Conservation (phyloP, 352 stramenopile species). For the Pythium coloratum region DNA sequence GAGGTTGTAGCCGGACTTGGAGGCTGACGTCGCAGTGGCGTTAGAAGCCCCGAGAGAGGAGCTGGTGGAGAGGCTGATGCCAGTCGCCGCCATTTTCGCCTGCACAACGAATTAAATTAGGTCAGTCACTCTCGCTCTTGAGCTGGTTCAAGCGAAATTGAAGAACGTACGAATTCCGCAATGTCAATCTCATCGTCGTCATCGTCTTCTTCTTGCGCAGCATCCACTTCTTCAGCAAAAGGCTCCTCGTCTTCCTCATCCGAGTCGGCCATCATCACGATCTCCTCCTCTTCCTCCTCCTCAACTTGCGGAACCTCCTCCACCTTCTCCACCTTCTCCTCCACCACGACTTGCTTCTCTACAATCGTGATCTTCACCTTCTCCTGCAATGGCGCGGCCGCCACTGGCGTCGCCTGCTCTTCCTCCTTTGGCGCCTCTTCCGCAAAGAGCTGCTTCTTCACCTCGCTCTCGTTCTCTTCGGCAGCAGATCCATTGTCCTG, state of each 20-base stretch:
- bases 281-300: slow-evolving; percentile 48
- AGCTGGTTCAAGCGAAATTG: not conserved
- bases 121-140: not conserved
- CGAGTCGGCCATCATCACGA: slow-evolving; percentile 46
- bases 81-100: slow-evolving; percentile 28
- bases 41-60: not conserved
- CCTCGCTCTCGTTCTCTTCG: not conserved
- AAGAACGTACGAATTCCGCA: slow-evolving; percentile 48
- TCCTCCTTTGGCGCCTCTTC: slow-evolving; percentile 14
- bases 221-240: slow-evolving; percentile 18
- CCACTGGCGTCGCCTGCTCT: not conserved
- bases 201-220: slow-evolving; percentile 22
- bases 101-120: not conserved
- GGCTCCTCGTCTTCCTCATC: slow-evolving; percentile 36
- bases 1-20: slow-evolving; percentile 10
- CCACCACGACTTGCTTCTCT: slow-evolving; percentile 19
- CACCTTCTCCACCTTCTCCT: slow-evolving; percentile 20
- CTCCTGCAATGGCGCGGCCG: not conserved
- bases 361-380: not conserved
- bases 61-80: slow-evolving; percentile 24
- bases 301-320: slow-evolving; percentile 28
- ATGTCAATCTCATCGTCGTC: slow-evolving; percentile 45
- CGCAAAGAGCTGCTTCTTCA: slow-evolving; percentile 29
- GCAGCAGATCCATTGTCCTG: slow-evolving; percentile 5
- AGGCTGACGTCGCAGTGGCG: not conserved